Evolutionary conservation across 2,329 filamentous ascomycete genomes (phyloP).

Genomic region (Ophiosphaerella herpotricha): DNA sequence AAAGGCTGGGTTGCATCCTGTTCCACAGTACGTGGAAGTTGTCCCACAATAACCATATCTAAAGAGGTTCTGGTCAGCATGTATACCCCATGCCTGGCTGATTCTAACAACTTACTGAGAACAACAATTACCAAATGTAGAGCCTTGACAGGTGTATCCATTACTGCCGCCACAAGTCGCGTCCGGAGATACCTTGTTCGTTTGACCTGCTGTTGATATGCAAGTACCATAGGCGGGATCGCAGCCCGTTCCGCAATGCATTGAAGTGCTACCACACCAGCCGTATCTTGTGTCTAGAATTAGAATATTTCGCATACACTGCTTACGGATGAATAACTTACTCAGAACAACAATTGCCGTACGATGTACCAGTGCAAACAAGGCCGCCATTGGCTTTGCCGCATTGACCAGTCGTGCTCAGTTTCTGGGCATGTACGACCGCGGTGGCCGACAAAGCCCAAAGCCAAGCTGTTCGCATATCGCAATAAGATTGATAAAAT

Average conservation of each 20-base stretch:
- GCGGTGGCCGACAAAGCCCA: conserved; percentile 1
- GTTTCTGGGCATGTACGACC: neutral
- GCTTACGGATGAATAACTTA: neutral
- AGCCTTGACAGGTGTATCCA: too few species aligned
- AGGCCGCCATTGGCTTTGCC: neutral
- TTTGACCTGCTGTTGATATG: conserved; percentile 1
- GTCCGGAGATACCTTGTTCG: conserved; percentile 7
- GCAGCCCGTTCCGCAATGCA: conserved; percentile 19
- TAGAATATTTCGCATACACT: neutral
- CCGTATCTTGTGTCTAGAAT: neutral
- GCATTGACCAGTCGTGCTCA: neutral
- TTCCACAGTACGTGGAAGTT: too few species aligned
- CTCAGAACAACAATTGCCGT: conserved; percentile 3
- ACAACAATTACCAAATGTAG: too few species aligned
- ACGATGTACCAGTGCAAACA: neutral
- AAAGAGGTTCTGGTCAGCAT: too few species aligned
- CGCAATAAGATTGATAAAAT: neutral
- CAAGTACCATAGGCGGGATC: conserved; percentile 22
- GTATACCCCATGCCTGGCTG: too few species aligned
- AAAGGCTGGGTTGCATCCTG: too few species aligned
- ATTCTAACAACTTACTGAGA: too few species aligned
- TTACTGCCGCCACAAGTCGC: too few species aligned
- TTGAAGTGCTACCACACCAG: neutral
- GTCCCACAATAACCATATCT: too few species aligned
- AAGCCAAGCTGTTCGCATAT: neutral